Evolutionary conservation across 306 rosid genomes (phyloP).

Genomic region (Arachis stenosperma): DNA sequence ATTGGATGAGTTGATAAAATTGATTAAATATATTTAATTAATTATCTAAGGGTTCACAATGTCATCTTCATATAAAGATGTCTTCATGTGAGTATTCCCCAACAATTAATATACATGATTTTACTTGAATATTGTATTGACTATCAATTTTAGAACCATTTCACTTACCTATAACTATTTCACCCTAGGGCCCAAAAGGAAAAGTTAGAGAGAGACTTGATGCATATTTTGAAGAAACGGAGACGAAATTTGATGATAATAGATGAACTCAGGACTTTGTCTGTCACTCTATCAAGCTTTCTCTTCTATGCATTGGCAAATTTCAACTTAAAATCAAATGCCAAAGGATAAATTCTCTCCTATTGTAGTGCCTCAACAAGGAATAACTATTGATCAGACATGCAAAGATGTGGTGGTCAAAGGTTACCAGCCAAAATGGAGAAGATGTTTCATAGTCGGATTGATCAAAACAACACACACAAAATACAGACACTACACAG

Average conservation of each 20-base stretch:
- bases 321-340: slow-evolving; percentile 1
- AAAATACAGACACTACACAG: slow-evolving; percentile 6
- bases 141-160: slow-evolving; percentile 8
- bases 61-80: too few relatives aligned
- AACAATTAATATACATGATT: background rate
- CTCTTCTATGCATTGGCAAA: too few relatives aligned
- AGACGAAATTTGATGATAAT: too few relatives aligned
- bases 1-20: too few relatives aligned
- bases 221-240: too few relatives aligned
- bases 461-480: background rate
- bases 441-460: background rate
- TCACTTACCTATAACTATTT: background rate
- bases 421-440: background rate
- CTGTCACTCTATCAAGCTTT: too few relatives aligned
- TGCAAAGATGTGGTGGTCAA: background rate
- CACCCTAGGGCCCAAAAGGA: too few relatives aligned
- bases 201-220: too few relatives aligned
- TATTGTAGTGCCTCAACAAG: background rate
- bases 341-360: background rate
- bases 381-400: background rate
- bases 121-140: background rate
- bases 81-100: too few relatives aligned
- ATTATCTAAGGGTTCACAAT: too few relatives aligned
- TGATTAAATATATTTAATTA: too few relatives aligned
- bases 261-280: too few relatives aligned